Base-by-base conservation (phyloP, 177 flowering plant species). In the Vitis hybrid region DNA sequence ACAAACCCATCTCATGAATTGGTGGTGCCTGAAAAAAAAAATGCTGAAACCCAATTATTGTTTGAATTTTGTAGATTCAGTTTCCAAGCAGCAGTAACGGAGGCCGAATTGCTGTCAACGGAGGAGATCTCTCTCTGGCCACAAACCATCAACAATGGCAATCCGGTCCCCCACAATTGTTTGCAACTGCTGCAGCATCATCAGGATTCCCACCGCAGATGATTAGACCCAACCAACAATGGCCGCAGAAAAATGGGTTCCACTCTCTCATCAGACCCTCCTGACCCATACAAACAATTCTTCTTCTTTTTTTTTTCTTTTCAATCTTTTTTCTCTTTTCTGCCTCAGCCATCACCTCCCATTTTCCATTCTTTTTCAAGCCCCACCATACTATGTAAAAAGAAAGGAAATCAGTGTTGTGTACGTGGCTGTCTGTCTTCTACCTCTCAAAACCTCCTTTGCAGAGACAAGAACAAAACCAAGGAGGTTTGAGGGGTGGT, bases 111-210 rank as follows among this genome's bases (percentile, higher is more conserved):
- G 80, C 79, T 62, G 72, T 18, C 9, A 74, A 46, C 3, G 70
- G 76, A 32, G 81, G 80, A 58, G 82, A 77, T 19, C 82, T 85
- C 10, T 80, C 87, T 11, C 80, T 83, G 2, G 68, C 82, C 4
- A 69, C 79, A 56, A 73, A 72, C 3, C 72, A 68, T 11, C 82
- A 79, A 58, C 80, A 80, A 32, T 83, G 82, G 83, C 87, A 77
- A 68, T 52, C 76, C 4, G 66, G 79, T 69, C 65, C 68, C 63
- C 79, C 69, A 52, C 80, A 71, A 52, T 78, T 76, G 72, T 82
- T 79, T 69, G 85, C 87, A 56, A 83, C 75, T 80, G 87, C 91
- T 85, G 98, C 98, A 94, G 98, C 98, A 94, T 94, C 98, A 94
- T 94, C 98, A 91, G 97, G 98, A 94, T 94, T 94, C 98, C 83